Evolutionary conservation across 2,329 filamentous ascomycete genomes (phyloP), one percentile per base, ranked within the genome.

Genomic region (Sporothrix sp.): DNA sequence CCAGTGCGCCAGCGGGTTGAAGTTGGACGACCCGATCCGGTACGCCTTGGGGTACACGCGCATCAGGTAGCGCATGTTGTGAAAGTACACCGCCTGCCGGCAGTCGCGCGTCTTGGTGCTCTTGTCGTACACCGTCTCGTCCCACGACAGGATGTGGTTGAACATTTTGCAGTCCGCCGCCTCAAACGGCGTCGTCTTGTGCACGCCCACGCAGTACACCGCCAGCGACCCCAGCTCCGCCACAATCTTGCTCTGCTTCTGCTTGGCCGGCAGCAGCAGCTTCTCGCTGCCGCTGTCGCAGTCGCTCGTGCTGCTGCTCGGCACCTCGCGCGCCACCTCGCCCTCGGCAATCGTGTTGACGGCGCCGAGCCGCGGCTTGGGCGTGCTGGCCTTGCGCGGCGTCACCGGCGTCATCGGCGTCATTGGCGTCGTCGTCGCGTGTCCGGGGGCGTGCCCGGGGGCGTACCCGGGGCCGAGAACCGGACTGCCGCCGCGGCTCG

Each of bases 101-200:
- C 81, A 81, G 21, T 87, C 84, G 40, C 81, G 76, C 40, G 84
- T 81, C 57, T 83, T 84, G 61, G 83, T 89, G 60, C 93, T 79
- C 61, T 81, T 85, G 59, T 87, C 81, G 60, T 96, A 96, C 6
- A 84, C 88, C 52, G 83, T 81, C 69, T 98, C 93, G 64, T 88
- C 87, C 68, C 97, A 89, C 0, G 93, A 97, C 66, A 93, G 90
- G 59, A 97, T 87, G 68, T 98, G 93, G 66, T 97, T 97, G 71
- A 82, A 93, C 37, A 81, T 80, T 68, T 87, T 88, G 59, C 88
- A 90, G 54, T 91, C 87, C 0, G 82, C 71, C 11, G 79, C 77
- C 51, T 83, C 80, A 62, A 95, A 95, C 37, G 87, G 85, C 30
- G 79, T 78, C 65, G 93, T 95, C 63, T 94, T 95, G 54, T 55